A percentile compares a stretch with the other conserved stretches of the same genome.
Conservation (phyloP, 805 yeast species). For the Yarrowia keelungensis region DNA sequence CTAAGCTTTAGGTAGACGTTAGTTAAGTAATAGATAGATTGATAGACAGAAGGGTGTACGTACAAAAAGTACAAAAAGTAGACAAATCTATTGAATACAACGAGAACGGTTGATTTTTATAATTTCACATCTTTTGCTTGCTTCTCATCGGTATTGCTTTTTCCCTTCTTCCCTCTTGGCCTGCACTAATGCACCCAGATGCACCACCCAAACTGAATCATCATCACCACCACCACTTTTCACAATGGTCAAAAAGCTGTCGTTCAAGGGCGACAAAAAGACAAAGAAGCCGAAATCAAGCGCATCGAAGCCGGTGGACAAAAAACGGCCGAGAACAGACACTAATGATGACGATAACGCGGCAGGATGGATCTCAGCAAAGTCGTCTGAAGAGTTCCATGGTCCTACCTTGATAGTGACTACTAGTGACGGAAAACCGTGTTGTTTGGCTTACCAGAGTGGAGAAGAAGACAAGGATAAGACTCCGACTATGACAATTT, state of each 20-base stretch:
- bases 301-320: not conserved
- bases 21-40: not conserved
- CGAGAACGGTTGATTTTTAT: too few relatives aligned
- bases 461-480: not conserved
- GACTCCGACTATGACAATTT: not conserved
- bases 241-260: slow-evolving; percentile 51
- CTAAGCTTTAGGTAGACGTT: not conserved
- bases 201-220: not conserved
- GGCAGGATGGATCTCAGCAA: slow-evolving; percentile 48
- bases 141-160: too few relatives aligned
- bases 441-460: slow-evolving; percentile 11
- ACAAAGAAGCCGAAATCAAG: slow-evolving; percentile 34
- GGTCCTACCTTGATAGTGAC: slow-evolving; percentile 50
- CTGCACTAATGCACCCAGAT: not conserved
- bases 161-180: not conserved
- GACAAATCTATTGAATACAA: too few relatives aligned
- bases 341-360: not conserved
- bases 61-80: too few relatives aligned
- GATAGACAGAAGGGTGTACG: not conserved
- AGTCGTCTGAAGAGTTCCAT: slow-evolving; percentile 45
- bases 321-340: slow-evolving; percentile 5
- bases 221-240: not conserved
- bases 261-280: slow-evolving; percentile 52
- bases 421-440: slow-evolving; percentile 36
- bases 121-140: too few relatives aligned